Evolutionary conservation across 441 rosid species (phyloP).

Genomic region (Capsella rubella): DNA sequence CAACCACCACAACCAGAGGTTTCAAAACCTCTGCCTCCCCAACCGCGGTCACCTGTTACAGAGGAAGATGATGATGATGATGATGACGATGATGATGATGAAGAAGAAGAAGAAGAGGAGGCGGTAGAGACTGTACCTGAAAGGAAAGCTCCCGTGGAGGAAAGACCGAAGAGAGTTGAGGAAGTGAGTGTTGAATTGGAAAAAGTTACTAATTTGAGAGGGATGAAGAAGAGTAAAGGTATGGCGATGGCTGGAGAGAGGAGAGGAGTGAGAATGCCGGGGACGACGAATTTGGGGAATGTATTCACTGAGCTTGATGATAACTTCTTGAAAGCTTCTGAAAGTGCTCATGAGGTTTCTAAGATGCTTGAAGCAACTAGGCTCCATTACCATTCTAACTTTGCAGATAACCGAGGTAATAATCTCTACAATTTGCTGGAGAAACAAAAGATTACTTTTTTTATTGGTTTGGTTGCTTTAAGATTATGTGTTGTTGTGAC

Average conservation of each 20-base stretch:
- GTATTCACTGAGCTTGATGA: constrained; percentile 78
- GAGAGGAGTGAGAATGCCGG: constrained; percentile 46
- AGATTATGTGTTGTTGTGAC: constrained; percentile 29
- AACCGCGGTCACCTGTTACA: constrained; percentile 21
- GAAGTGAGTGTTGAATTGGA: constrained; percentile 39
- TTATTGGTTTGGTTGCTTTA: neutral
- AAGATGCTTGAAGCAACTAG: constrained; percentile 95
- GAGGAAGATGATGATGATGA: constrained; percentile 39
- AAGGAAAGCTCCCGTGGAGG: constrained; percentile 36
- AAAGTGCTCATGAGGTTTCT: constrained; percentile 92
- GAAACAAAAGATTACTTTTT: neutral
- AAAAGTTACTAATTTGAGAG: constrained; percentile 45
- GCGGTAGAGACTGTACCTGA: constrained; percentile 38
- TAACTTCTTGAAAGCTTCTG: constrained; percentile 82
- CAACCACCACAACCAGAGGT: constrained; percentile 37
- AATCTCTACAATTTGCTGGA: neutral
- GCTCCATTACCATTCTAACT: constrained; percentile 95
- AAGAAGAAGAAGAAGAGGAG: constrained; percentile 38
- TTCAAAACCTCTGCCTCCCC: constrained; percentile 36
- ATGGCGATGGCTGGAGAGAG: constrained; percentile 45
- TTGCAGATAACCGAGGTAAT: constrained; percentile 83
- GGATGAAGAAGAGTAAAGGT: constrained; percentile 54
- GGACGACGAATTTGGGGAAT: constrained; percentile 52
- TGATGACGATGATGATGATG: constrained; percentile 29
- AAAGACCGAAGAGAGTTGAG: constrained; percentile 45